Evolutionary conservation across 2,329 filamentous ascomycete species (phyloP).

Genomic region (Penicillium digitatum): DNA sequence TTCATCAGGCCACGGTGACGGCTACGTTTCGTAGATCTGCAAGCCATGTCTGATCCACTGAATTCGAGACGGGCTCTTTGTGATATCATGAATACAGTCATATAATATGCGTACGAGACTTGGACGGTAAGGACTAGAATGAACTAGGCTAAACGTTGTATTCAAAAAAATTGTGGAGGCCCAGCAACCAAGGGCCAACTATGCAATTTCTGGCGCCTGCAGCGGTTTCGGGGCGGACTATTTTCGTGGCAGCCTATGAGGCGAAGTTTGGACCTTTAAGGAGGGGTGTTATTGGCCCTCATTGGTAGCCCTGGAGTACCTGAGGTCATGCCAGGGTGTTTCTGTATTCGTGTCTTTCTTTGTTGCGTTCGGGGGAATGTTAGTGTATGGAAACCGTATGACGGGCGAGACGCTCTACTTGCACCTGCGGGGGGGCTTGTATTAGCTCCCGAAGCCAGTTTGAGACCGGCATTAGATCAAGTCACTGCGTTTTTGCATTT

Average conservation of each 20-base stretch:
- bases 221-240: conserved; percentile 15
- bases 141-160: not conserved
- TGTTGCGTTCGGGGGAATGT: not conserved
- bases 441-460: not conserved
- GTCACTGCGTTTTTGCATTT: not conserved
- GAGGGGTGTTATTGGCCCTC: conserved; percentile 13
- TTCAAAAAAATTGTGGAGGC: not conserved
- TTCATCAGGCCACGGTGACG: conserved; percentile 5
- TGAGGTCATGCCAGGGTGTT: not conserved
- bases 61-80: conserved; percentile 18
- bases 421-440: not conserved
- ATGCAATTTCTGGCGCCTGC: conserved; percentile 19
- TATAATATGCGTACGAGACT: not conserved
- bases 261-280: conserved; percentile 22
- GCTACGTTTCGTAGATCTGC: conserved; percentile 12
- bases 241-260: conserved; percentile 17
- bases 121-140: not conserved
- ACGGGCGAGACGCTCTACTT: not conserved
- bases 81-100: conserved; percentile 18
- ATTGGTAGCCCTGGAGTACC: conserved; percentile 17
- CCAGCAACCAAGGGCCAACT: not conserved
- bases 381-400: not conserved
- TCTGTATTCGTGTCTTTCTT: not conserved
- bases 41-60: conserved; percentile 7
- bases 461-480: not conserved